phyloP scores from a whole-genome alignment of 2,329 filamentous ascomycete genomes.

The Cercospora canescens region DNA sequence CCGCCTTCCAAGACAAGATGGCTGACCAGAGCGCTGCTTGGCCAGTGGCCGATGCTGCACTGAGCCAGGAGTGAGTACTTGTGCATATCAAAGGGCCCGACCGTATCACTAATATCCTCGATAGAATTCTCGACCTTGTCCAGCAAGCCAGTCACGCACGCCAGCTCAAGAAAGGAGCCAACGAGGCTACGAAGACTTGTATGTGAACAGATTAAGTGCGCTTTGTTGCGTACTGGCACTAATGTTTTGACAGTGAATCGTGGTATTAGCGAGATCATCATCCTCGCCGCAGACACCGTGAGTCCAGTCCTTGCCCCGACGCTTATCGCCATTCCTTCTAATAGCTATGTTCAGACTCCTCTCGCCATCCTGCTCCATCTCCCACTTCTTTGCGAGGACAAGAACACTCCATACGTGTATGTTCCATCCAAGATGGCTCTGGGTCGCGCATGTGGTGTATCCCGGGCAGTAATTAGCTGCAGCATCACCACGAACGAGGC shows the following conservation, averaged over 20 bases:
- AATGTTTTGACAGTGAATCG: constrained; percentile 61
- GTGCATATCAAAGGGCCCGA: not conserved
- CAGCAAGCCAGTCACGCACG: constrained; percentile 57
- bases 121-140: constrained; percentile 47
- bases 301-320: not conserved
- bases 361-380: constrained; percentile 87
- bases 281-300: constrained; percentile 80
- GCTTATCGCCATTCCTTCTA: not conserved
- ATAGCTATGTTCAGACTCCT: constrained; percentile 52
- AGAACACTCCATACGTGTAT: constrained; percentile 64
- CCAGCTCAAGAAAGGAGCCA: constrained; percentile 87
- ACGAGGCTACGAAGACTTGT: constrained; percentile 78
- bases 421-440: constrained; percentile 74
- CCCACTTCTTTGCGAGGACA: constrained; percentile 77
- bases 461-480: constrained; percentile 80
- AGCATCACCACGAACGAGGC: constrained; percentile 91
- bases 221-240: not conserved
- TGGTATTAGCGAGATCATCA: constrained; percentile 84
- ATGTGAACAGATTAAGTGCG: not conserved
- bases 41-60: constrained; percentile 50
- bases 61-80: constrained; percentile 40
- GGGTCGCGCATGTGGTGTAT: constrained; percentile 86
- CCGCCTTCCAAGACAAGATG: constrained; percentile 21
- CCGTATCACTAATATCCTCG: constrained; percentile 29
- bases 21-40: constrained; percentile 52